Conservation (phyloP, 768 basidiomycete species). For the Leccinum rimulosum region DNA sequence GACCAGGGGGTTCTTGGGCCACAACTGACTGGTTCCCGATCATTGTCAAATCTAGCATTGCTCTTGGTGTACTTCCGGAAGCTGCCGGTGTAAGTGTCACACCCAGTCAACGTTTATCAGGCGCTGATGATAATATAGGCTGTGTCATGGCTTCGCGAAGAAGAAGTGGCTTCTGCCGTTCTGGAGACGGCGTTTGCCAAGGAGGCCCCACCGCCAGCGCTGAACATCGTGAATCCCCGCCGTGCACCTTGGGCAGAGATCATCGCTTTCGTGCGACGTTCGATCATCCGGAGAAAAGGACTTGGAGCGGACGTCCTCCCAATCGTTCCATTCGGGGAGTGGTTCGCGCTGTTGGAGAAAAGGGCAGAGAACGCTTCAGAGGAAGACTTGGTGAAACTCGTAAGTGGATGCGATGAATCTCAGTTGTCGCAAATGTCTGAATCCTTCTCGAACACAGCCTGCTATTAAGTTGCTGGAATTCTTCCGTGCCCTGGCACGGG, state of each 20-base stretch:
- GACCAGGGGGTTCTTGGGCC: slow-evolving; percentile 41
- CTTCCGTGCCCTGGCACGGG: slow-evolving; percentile 25
- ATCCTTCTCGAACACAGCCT: slow-evolving; percentile 21
- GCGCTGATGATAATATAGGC: slow-evolving; percentile 20
- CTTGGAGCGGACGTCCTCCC: slow-evolving; percentile 17
- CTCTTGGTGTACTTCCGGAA: slow-evolving; percentile 28
- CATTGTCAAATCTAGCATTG: slow-evolving; percentile 36
- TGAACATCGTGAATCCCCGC: slow-evolving; percentile 41
- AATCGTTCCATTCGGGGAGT: slow-evolving; percentile 34
- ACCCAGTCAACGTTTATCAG: neutral
- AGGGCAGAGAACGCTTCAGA: slow-evolving; percentile 17
- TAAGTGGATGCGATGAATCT: slow-evolving; percentile 16
- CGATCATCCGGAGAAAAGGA: slow-evolving; percentile 13
- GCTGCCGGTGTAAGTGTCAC: slow-evolving; percentile 33
- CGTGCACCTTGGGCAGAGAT: slow-evolving; percentile 33
- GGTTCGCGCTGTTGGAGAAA: slow-evolving; percentile 31
- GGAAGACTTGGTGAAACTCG: slow-evolving; percentile 31
- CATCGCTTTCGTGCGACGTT: slow-evolving; percentile 24
- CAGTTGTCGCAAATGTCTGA: neutral
- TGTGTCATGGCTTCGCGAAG: slow-evolving; percentile 44
- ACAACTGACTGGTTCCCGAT: slow-evolving; percentile 47
- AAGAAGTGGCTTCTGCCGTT: slow-evolving; percentile 36
- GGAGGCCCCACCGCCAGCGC: slow-evolving; percentile 16
- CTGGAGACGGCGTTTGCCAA: slow-evolving; percentile 27
- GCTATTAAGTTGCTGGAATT: slow-evolving; percentile 36